Base-by-base conservation (phyloP, 352 stramenopile genomes). In the Globisporangium iwayamae region DNA sequence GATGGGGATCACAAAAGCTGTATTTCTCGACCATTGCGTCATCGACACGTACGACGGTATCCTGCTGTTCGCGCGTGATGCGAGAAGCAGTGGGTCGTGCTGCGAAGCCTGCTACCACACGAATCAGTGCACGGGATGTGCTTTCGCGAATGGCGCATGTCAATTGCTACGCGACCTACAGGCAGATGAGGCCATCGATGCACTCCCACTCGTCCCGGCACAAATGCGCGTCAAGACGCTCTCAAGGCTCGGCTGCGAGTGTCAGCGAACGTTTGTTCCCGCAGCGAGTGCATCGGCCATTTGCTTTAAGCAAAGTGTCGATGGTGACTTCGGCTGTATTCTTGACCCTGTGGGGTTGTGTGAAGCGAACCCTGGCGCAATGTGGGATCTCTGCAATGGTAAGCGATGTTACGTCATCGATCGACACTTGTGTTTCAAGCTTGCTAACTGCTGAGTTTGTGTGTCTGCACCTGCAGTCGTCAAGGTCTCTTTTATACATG, bases 341-440 rank as follows among this genome's bases (percentile, higher is more conserved):
- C 56, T 82, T 30, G 41, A 69, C 14, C 56, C 66, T 6, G 41
- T 18, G 14, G 63, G 65, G 9, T 39, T 54, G 3, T 80, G 73
- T 36, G 52, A 61, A 30, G 52, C 54, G n/a, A 47, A 65, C 18
- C 38, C 28, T n/a, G 41, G 55, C 13, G 39, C 51, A 34, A 51
- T 65, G 1, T 73, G 73, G 67, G 75, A 83, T 60, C 64, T 69
- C 2, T 80, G 75, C 53, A 78, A 83, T 62, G 70, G 75, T 79
- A 51, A 32, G 60, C 54, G 30, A 4, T 16, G 20, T 22, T 18
- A 28, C 30, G 18, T 4, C 48, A n/a, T 36, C n/a, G 43, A 20
- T 22, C n/a, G 43, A 18, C n/a, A 59, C 4, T 32, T 54, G 47
- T 3, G 4, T 14, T 41, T 41, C 9, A 14, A 41, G 9, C 36